Evolutionary conservation across 2,329 filamentous ascomycete genomes (phyloP), one percentile per base, ranked within the genome.

Genomic region (Dendrostoma leiphaemia): DNA sequence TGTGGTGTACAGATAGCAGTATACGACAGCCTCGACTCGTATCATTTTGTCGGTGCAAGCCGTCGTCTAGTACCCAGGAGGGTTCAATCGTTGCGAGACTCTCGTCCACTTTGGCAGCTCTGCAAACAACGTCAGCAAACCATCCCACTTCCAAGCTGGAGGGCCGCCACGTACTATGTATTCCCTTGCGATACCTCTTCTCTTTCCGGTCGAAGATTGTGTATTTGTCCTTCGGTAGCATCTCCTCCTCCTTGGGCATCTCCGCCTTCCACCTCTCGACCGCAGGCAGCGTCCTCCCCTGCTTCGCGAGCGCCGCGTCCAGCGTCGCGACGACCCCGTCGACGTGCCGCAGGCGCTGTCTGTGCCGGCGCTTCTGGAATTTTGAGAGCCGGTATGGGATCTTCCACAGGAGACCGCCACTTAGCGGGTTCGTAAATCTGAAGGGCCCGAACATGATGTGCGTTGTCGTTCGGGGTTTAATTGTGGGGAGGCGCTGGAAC

Each of bases 221-320:
- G 76, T 99, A 99, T 76, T 99, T 99, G 76, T 99, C 94, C 73
- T 84, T 88, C 44, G 94, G 88, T 70, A 96, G 70, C 94, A 99
- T 99, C 79, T 97, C 91, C 66, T 85, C 82, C 80, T 99, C 94
- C 24, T 85, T 89, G 21, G 94, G 94, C 94, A 99, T 99, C 74
- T 96, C 91, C 34, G 81, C 80, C 79, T 94, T 96, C 94, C 94
- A 99, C 67, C 86, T 77, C 71, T 96, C 88, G 56, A 99, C 79
- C 51, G 90, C 81, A 74, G 91, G 91, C 44, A 85, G 82, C 56
- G 85, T 82, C 66, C 85, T 79, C 54, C 89, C 86, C 69, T 88
- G 79, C 71, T 86, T 89, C 49, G 83, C 79, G 51, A 97, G 81
- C 17, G 93, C 92, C 41, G 77, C 81, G 67, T 91, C 89, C 59